Conservation (phyloP, 2,329 filamentous ascomycete genomes). For the Fusarium drepaniforme region DNA sequence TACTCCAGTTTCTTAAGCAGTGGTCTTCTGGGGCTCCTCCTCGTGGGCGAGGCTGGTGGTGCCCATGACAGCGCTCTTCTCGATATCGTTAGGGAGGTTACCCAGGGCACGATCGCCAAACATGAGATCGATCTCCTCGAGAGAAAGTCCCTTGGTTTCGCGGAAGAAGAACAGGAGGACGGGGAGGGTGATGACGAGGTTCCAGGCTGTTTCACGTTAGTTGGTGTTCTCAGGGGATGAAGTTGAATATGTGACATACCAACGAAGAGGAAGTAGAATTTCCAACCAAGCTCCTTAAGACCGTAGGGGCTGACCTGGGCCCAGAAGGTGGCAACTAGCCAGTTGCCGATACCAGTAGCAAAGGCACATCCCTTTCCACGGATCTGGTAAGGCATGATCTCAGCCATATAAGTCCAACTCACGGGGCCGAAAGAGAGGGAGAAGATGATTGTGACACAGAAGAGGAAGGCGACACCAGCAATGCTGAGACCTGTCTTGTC, state of each 20-base stretch:
- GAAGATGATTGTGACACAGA: slow-evolving; percentile 65
- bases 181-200: slow-evolving; percentile 51
- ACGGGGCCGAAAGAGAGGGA: slow-evolving; percentile 65
- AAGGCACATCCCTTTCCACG: slow-evolving; percentile 51
- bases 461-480: slow-evolving; percentile 71
- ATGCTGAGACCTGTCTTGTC: slow-evolving; percentile 59
- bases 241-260: slow-evolving; percentile 17
- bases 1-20: not conserved
- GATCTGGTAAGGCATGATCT: slow-evolving; percentile 74
- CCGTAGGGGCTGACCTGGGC: slow-evolving; percentile 69
- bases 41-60: slow-evolving; percentile 26
- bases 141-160: slow-evolving; percentile 61
- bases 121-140: slow-evolving; percentile 68
- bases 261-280: slow-evolving; percentile 54
- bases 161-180: slow-evolving; percentile 62
- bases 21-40: slow-evolving; percentile 10
- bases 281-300: slow-evolving; percentile 51
- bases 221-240: slow-evolving; percentile 51
- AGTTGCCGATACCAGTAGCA: slow-evolving; percentile 43
- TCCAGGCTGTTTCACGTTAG: slow-evolving; percentile 43
- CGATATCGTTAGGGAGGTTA: slow-evolving; percentile 41
- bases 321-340: slow-evolving; percentile 59
- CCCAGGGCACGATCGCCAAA: slow-evolving; percentile 57
- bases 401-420: slow-evolving; percentile 70
- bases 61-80: slow-evolving; percentile 36